Evolutionary conservation across 1,284 basidiomycete species (phyloP), one percentile per base, ranked within the genome.

Genomic region (Farysia itapuensis): DNA sequence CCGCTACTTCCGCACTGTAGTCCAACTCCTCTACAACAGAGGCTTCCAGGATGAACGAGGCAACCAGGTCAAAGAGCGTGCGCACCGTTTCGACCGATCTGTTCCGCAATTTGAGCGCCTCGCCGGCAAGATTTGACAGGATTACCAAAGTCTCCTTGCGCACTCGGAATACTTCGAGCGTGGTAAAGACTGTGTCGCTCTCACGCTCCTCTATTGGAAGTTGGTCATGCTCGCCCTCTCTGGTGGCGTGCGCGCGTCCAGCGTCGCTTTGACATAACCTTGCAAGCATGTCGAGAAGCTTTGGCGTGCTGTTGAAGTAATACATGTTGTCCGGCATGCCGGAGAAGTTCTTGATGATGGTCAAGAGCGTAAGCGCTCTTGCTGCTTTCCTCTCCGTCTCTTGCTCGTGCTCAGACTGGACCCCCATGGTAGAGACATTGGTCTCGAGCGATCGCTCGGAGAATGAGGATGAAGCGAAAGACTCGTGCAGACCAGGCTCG

Each of bases 291-390:
- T 84, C 82, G 31, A 92, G 77, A 13, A 89, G 76, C 35, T 85
- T 81, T 5, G 83, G 81, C 47, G 88, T 84, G n/a, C 26, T 28
- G 19, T 80, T 81, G 74, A 95, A 81, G 69, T 83, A 85, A 22
- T 79, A 78, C 45, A 82, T 79, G 70, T 95, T 96, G 48, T 92
- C 87, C 4, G 80, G 79, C 53, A 87, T 80, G 42, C 84, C 80
- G 6, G 89, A 85, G 56, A 95, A 82, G 78, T 95, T 96, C 37
- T 90, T 87, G 39, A 97, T 79, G 63, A 97, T 85, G 71, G 89
- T 91, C 35, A 87, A 77, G 31, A 88, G 81, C 1, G 85, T 80
- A 22, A 91, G 81, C 31, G 93, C 81, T 38, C 86, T 78, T 48
- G 87, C 86, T 20, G 82, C 85, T 21, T 39, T 43, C 13, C 63